phyloP scores from a whole-genome alignment of 768 basidiomycete genomes.

The Albatrellus ellisii region DNA sequence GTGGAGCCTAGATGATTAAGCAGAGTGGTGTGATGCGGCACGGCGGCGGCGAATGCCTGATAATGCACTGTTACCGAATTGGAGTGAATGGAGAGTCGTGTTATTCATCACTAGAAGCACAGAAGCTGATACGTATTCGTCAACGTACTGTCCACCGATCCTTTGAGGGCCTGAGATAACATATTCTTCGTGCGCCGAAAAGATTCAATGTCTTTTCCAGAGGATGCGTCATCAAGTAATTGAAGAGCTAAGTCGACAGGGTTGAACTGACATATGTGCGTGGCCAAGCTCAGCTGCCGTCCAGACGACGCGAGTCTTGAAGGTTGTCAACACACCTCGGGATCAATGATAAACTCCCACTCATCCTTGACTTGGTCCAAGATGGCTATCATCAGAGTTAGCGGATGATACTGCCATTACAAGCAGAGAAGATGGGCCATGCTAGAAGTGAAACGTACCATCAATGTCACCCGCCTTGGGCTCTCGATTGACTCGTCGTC shows the following conservation, averaged over 20 bases:
- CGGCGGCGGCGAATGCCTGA: conserved; percentile 86
- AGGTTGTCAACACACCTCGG: no score
- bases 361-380: conserved; percentile 78
- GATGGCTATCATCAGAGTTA: conserved; percentile 37
- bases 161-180: conserved; percentile 70
- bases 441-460: conserved; percentile 26
- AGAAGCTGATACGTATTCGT: conserved; percentile 7
- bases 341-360: conserved; percentile 80
- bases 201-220: conserved; percentile 62
- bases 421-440: neutral
- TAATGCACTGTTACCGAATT: conserved; percentile 86
- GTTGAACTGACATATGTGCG: conserved; percentile 54
- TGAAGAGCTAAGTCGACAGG: conserved; percentile 88
- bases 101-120: no score
- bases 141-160: conserved; percentile 75
- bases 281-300: conserved; percentile 2
- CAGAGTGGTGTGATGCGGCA: conserved; percentile 81
- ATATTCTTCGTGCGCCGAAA: conserved; percentile 66
- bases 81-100: no score
- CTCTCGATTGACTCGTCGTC: conserved; percentile 36
- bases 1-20: conserved; percentile 57
- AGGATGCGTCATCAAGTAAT: conserved; percentile 64
- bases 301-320: conserved; percentile 15
- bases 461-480: conserved; percentile 74
- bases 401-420: no score